A percentile compares a stretch with the other conserved stretches of the same genome.
Conservation (phyloP, 192 early-diverging fungal genomes). For the Entomortierella chlamydospora region DNA sequence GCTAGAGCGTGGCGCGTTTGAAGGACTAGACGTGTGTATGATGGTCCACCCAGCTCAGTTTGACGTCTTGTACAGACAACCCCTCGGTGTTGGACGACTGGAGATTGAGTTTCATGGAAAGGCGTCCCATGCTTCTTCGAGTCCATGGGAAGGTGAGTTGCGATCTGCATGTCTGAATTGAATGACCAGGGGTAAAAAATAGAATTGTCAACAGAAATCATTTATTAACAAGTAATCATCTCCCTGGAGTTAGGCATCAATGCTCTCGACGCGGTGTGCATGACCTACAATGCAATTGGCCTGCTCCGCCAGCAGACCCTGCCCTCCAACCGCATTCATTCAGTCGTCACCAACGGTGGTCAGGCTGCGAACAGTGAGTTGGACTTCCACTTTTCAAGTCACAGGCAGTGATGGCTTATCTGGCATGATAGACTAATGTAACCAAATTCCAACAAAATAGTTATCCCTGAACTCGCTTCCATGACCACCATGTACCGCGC, state of each 20-base stretch:
- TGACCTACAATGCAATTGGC: conserved; percentile 74
- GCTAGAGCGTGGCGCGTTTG: conserved; percentile 75
- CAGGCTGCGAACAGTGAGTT: conserved; percentile 58
- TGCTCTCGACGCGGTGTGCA: conserved; percentile 80
- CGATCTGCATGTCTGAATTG: not conserved
- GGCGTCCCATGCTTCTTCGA: conserved; percentile 73
- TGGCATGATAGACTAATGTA: not conserved
- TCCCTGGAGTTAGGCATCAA: conserved; percentile 67
- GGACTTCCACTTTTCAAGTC: not conserved
- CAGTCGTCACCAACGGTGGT: conserved; percentile 85
- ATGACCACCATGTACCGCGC: conserved; percentile 73
- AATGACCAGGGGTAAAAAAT: conserved; percentile 23
- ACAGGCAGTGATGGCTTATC: too few species aligned
- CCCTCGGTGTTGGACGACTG: conserved; percentile 60
- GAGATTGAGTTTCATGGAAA: conserved; percentile 77
- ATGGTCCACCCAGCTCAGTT: conserved; percentile 83
- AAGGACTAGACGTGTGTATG: conserved; percentile 76
- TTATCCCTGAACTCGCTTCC: conserved; percentile 75
- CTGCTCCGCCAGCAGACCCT: conserved; percentile 80
- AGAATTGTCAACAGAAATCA: not conserved
- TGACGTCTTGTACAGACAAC: conserved; percentile 62
- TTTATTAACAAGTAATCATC: too few species aligned
- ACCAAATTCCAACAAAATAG: conserved; percentile 9
- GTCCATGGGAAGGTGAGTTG: conserved; percentile 52
- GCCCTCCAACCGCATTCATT: conserved; percentile 78